Evolutionary conservation across 1,139 yeast species (phyloP).

Genomic region (Pichia sp.): DNA sequence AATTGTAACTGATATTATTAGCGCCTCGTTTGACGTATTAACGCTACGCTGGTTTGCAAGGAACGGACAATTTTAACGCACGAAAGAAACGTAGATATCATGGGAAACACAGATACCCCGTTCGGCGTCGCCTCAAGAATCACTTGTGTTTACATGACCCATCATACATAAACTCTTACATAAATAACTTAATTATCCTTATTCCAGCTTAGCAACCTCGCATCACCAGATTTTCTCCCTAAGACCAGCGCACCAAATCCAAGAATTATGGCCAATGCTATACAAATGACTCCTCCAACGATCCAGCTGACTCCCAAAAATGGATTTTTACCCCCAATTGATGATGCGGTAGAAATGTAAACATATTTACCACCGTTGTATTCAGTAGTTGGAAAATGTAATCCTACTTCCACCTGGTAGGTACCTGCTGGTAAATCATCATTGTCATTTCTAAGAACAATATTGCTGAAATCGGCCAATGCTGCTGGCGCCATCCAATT

Average conservation of each 20-base stretch:
- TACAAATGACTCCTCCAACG: conserved; percentile 87
- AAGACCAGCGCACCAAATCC: conserved; percentile 52
- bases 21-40: too few relatives aligned
- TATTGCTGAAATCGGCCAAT: conserved; percentile 73
- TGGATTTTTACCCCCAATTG: conserved; percentile 82
- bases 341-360: conserved; percentile 76
- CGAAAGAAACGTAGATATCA: too few relatives aligned
- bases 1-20: conserved; percentile 2
- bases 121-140: too few relatives aligned
- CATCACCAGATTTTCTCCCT: conserved; percentile 74
- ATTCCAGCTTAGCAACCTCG: conserved; percentile 67
- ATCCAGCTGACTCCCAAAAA: conserved; percentile 88
- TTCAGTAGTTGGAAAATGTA: conserved; percentile 81
- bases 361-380: conserved; percentile 79
- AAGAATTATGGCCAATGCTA: conserved; percentile 50
- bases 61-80: too few relatives aligned
- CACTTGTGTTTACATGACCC: too few relatives aligned
- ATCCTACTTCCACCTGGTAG: conserved; percentile 64
- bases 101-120: too few relatives aligned
- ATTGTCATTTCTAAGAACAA: conserved; percentile 73
- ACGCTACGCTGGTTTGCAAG: too few relatives aligned
- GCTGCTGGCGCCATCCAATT: conserved; percentile 99
- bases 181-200: not conserved
- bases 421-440: conserved; percentile 53
- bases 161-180: too few relatives aligned